Evolutionary conservation across 2,329 filamentous ascomycete species (phyloP), one percentile per base, ranked within the genome.

Genomic region (Penicillium hordei): DNA sequence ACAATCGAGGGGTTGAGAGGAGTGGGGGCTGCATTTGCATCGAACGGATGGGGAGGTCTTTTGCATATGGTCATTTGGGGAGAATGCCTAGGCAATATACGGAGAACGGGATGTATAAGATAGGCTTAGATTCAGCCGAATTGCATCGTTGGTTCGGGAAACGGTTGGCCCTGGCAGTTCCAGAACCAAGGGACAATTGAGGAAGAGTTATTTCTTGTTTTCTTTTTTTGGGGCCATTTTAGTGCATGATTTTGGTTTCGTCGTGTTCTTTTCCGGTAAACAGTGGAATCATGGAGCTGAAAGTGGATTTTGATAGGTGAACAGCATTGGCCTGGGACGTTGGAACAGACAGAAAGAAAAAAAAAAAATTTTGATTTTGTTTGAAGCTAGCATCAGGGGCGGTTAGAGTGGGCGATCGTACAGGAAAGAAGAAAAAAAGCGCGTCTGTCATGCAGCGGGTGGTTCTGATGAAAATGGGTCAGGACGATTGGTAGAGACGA

Each of bases 181-280:
- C 62, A 64, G 64, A 62, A 51, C 64, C 64, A 66, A 65, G 64
- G 62, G 44, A 65, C 62, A 48, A 48, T 42, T 45, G 55, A 60
- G 56, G 59, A 55, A 63, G 55, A 55, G 53, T 55, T 61, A 55
- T 65, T 62, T 44, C 52, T 55, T 51, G 39, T 51, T 55, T 55
- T 49, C 25, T 29, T 36, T n/a, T 36, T 44, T 51, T 46, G 17
- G 43, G 27, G 34, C 19, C 27, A 33, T 39, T 33, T 53, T 50
- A 34, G 51, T 48, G 43, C 40, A 34, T 34, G 27, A 48, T 53
- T 57, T 45, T 57, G 42, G 46, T 55, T 55, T 55, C 46, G 38
- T 48, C 52, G 21, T 34, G 49, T 51, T 33, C 23, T 44, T 51
- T 44, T 51, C 50, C 1, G 49, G 48, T 48, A 53, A 53, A 57